Conservation (phyloP, 176 grass and related monocot genomes). For the Pharus latifolius region DNA sequence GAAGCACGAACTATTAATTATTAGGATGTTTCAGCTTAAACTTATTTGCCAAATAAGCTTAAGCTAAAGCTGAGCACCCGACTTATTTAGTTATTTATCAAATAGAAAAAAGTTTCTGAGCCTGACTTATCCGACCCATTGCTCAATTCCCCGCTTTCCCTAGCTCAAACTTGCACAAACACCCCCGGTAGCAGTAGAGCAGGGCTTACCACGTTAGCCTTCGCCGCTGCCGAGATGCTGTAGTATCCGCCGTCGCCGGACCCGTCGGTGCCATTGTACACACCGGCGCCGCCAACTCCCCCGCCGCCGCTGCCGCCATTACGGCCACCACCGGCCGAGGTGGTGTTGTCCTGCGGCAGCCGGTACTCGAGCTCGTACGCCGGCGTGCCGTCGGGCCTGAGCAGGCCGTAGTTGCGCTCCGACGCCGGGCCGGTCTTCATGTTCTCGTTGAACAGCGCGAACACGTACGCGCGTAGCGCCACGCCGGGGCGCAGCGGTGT, state of each 20-base stretch:
- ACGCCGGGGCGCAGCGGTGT: constrained; percentile 47
- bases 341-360: constrained; percentile 31
- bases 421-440: constrained; percentile 55
- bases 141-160: too few relatives aligned
- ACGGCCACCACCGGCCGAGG: not conserved
- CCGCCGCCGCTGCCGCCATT: constrained; percentile 16
- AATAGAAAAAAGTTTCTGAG: too few relatives aligned
- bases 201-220: constrained; percentile 6
- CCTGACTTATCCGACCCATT: too few relatives aligned
- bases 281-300: not conserved
- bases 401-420: constrained; percentile 65
- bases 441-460: constrained; percentile 83
- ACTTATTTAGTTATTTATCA: too few relatives aligned
- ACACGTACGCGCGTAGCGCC: constrained; percentile 48
- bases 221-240: constrained; percentile 38
- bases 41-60: too few relatives aligned
- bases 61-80: not conserved
- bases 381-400: constrained; percentile 53
- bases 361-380: constrained; percentile 45
- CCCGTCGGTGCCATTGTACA: constrained; percentile 6
- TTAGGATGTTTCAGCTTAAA: too few relatives aligned
- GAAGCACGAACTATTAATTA: not conserved
- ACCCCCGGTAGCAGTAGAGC: too few relatives aligned
- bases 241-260: constrained; percentile 31
- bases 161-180: too few relatives aligned